Evolutionary conservation across 1,284 basidiomycete species (phyloP).

Genomic region (Rugosomyces carneus): DNA sequence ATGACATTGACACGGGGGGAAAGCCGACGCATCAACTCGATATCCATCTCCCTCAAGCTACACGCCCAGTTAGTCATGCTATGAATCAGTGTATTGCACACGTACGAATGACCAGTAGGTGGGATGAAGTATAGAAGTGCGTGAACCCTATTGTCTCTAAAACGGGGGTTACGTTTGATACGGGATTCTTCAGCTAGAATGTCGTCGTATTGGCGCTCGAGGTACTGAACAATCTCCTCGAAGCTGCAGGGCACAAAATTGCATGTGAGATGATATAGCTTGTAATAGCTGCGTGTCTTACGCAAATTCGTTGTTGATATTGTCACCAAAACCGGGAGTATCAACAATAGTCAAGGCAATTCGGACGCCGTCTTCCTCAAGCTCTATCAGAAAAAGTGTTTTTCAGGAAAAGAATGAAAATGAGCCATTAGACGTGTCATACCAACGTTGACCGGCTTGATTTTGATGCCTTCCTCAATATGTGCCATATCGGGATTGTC

Average conservation of each 20-base stretch:
- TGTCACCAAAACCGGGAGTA: conserved; percentile 98
- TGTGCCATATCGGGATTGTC: conserved; percentile 89
- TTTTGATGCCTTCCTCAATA: conserved; percentile 90
- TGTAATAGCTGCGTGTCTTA: conserved; percentile 39
- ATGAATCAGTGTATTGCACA: conserved; percentile 13
- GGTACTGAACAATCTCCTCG: conserved; percentile 93
- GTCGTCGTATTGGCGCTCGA: conserved; percentile 99
- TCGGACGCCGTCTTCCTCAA: conserved; percentile 97
- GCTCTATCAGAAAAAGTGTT: conserved; percentile 55
- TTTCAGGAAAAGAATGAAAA: neutral
- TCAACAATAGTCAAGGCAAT: conserved; percentile 98
- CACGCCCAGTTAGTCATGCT: neutral
- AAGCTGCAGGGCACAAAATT: conserved; percentile 49
- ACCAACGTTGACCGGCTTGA: conserved; percentile 95
- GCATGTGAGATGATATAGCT: neutral
- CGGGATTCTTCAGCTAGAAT: conserved; percentile 98
- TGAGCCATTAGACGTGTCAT: conserved; percentile 23
- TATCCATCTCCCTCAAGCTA: conserved; percentile 97
- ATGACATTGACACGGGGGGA: conserved; percentile 98
- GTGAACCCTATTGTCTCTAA: conserved; percentile 96
- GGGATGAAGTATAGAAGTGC: conserved; percentile 98
- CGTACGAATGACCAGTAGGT: conserved; percentile 62
- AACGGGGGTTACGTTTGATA: conserved; percentile 99
- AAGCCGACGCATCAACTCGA: conserved; percentile 95
- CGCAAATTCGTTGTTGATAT: conserved; percentile 98